Percentiles rank a stretch among this genome's conserved stretches.
Evolutionary conservation across 1,284 basidiomycete species (phyloP).

Genomic region (Leccinum huronense): DNA sequence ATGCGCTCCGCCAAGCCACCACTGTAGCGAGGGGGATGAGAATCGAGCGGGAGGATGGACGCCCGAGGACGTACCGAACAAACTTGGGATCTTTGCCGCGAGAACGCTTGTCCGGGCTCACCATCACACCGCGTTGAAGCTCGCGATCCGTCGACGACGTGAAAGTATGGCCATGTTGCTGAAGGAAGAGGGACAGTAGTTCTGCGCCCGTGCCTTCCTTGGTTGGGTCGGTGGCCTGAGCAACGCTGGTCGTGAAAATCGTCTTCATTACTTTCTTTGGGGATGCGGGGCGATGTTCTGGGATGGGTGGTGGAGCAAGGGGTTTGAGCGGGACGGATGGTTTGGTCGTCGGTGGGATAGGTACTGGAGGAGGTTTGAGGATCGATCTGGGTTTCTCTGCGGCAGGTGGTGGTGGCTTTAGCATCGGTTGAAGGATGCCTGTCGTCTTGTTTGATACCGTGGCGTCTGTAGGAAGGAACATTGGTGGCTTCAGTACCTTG

Average conservation of each 20-base stretch:
- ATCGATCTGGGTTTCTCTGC: conserved; percentile 24
- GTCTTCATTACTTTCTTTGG: conserved; percentile 38
- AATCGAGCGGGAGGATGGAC: not conserved
- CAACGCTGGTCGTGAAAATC: conserved; percentile 44
- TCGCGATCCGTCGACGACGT: conserved; percentile 39
- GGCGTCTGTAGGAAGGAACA: conserved; percentile 4
- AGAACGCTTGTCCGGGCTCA: conserved; percentile 37
- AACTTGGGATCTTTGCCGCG: conserved; percentile 31
- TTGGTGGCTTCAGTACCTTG: conserved; percentile 21
- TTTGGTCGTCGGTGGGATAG: conserved; percentile 19
- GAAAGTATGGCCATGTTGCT: conserved; percentile 36
- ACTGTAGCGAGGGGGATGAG: conserved; percentile 22
- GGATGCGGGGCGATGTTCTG: conserved; percentile 12
- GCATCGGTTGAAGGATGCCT: conserved; percentile 7
- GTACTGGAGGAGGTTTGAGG: conserved; percentile 31
- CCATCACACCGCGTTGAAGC: conserved; percentile 35
- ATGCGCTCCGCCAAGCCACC: conserved; percentile 52
- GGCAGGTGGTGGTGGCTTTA: conserved; percentile 6
- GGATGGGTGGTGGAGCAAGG: conserved; percentile 29
- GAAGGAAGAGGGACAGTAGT: conserved; percentile 40
- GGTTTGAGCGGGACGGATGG: conserved; percentile 21
- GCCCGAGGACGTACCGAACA: conserved; percentile 27
- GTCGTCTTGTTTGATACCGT: conserved; percentile 5
- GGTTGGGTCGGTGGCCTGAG: conserved; percentile 42
- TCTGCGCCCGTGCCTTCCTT: conserved; percentile 41